Evolutionary conservation across 2,329 filamentous ascomycete genomes (phyloP).

Genomic region (Trichoderma sp.): DNA sequence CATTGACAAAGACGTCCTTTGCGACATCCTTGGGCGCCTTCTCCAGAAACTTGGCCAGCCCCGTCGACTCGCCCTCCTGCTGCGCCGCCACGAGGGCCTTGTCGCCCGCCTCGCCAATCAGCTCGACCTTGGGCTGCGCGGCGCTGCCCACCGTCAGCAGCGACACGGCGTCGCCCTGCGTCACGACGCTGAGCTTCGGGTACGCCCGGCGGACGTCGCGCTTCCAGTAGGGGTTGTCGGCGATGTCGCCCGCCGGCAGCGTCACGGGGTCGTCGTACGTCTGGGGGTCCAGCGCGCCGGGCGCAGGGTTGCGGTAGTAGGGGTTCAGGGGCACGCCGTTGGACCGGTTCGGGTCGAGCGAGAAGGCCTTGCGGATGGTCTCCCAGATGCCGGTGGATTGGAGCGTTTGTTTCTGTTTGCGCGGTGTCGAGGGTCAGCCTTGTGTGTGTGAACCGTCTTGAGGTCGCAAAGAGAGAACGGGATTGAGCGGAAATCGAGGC

Average conservation of each 20-base stretch:
- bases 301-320: slow-evolving; percentile 81
- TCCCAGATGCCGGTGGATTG: slow-evolving; percentile 91
- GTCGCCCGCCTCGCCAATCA: slow-evolving; percentile 64
- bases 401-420: slow-evolving; percentile 90
- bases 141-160: slow-evolving; percentile 84
- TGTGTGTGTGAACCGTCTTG: background rate
- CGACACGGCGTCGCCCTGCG: slow-evolving; percentile 81
- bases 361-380: slow-evolving; percentile 72
- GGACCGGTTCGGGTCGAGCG: slow-evolving; percentile 85
- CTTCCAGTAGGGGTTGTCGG: slow-evolving; percentile 69
- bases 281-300: slow-evolving; percentile 46
- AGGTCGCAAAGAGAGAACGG: background rate
- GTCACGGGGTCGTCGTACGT: slow-evolving; percentile 51
- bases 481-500: background rate
- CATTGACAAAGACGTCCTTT: slow-evolving; percentile 69
- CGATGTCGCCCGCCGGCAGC: slow-evolving; percentile 58
- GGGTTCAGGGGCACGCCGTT: slow-evolving; percentile 92
- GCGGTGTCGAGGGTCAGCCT: background rate
- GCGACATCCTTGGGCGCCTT: slow-evolving; percentile 56
- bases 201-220: slow-evolving; percentile 84
- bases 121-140: slow-evolving; percentile 76
- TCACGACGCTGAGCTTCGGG: slow-evolving; percentile 76
- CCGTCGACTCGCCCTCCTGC: slow-evolving; percentile 68
- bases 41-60: slow-evolving; percentile 74
- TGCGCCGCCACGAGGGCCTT: slow-evolving; percentile 73